Percentiles rank a stretch among this genome's conserved stretches.
Conservation (phyloP, 345 rosid genomes). For the Citrus inodora region DNA sequence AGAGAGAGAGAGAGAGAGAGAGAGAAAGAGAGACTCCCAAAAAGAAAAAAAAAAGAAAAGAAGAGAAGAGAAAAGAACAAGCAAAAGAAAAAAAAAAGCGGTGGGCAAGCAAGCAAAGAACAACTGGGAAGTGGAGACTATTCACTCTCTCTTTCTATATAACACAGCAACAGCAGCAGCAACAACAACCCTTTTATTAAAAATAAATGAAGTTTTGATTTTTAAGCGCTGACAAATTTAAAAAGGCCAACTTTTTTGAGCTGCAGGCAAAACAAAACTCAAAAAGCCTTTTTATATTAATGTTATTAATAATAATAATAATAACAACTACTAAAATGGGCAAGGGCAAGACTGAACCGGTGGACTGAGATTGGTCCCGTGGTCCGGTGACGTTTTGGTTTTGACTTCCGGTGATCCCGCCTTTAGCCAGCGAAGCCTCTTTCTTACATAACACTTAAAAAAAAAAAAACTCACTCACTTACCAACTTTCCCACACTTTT, state of each 20-base stretch:
- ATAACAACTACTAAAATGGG: not conserved
- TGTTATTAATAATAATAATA: too few relatives aligned
- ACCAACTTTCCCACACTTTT: not conserved
- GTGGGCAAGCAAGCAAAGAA: conserved; percentile 32
- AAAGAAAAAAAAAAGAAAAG: too few relatives aligned
- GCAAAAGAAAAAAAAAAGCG: not conserved
- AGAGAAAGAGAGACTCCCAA: too few relatives aligned
- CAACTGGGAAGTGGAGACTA: conserved; percentile 26
- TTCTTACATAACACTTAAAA: not conserved
- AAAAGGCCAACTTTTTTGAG: not conserved
- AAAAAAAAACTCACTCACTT: not conserved
- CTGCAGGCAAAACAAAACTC: not conserved
- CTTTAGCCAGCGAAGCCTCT: conserved; percentile 25
- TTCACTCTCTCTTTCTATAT: not conserved
- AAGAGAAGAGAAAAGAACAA: too few relatives aligned
- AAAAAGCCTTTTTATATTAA: not conserved
- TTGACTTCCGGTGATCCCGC: conserved; percentile 40
- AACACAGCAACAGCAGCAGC: not conserved
- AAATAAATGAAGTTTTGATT: not conserved
- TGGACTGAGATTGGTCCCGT: not conserved
- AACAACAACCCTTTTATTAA: not conserved
- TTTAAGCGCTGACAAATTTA: conserved; percentile 13
- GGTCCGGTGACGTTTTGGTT: conserved; percentile 28
- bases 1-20: not conserved
- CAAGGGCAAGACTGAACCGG: not conserved